These are phyloP conservation scores for Zygosaccharomyces pseudorouxii DNA, from an alignment of 805 yeast genomes.

Conservation along the genomic window DNA sequence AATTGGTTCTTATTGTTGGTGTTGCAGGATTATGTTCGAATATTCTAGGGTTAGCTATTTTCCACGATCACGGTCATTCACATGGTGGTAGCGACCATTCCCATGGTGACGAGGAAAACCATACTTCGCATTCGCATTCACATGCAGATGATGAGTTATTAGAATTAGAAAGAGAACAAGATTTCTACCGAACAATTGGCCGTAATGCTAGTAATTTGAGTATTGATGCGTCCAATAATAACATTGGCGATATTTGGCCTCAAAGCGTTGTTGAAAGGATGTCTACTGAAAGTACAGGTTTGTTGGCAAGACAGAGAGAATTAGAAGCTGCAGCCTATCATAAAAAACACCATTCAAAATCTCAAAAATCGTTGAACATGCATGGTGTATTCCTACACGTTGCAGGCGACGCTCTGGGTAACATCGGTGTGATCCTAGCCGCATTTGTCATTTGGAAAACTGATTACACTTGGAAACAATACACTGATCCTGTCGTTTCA, in stretches of 20 bases:
- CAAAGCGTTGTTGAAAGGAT: constrained; percentile 25
- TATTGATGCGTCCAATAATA: constrained; percentile 12
- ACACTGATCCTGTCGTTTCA: constrained; percentile 83
- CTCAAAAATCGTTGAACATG: constrained; percentile 80
- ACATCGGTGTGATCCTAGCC: constrained; percentile 84
- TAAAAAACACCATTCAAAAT: constrained; percentile 11
- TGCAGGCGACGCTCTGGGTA: constrained; percentile 93
- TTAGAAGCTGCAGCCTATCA: not conserved
- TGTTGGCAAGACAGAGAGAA: constrained; percentile 21
- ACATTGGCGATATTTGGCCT: constrained; percentile 26
- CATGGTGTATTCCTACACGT: constrained; percentile 96
- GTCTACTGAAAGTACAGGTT: constrained; percentile 37
- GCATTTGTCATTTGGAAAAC: constrained; percentile 95
- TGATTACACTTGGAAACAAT: constrained; percentile 79
- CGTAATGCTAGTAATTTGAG: constrained; percentile 5
- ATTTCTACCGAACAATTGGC: constrained; percentile 18
- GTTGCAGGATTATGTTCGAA: constrained; percentile 77
- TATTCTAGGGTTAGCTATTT: constrained; percentile 73
- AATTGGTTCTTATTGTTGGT: constrained; percentile 78
- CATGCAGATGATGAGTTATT: constrained; percentile 5
- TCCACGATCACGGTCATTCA: constrained; percentile 80
- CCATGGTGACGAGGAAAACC: constrained; percentile 20
- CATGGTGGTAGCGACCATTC: constrained; percentile 38
- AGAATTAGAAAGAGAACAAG: constrained; percentile 18
- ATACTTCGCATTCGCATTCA: constrained; percentile 25